Conservation (phyloP, 306 rosid species). For the Mimosa bimucronata region DNA sequence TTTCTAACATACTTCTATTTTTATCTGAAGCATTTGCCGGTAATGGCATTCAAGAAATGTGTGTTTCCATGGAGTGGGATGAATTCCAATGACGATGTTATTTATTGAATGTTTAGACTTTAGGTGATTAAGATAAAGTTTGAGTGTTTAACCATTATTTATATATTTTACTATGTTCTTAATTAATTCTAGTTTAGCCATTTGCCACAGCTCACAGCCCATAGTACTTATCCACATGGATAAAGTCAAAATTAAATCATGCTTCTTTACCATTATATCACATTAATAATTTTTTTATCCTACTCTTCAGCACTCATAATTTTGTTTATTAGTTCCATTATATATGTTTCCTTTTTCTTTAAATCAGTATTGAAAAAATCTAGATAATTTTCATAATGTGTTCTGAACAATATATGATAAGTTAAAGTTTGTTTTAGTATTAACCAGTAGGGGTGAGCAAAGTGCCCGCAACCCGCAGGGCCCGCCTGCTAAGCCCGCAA, state of each 20-base stretch:
- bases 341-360: background rate
- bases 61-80: background rate
- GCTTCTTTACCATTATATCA: background rate
- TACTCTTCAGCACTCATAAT: background rate
- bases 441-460: too few relatives aligned
- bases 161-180: background rate
- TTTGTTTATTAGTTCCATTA: background rate
- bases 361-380: too few relatives aligned
- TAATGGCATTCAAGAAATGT: background rate
- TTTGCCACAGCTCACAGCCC: background rate
- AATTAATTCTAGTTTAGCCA: background rate
- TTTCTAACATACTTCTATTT: too few relatives aligned
- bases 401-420: too few relatives aligned
- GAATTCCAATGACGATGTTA: conserved; percentile 10
- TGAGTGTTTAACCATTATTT: background rate
- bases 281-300: background rate
- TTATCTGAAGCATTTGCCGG: background rate
- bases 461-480: too few relatives aligned
- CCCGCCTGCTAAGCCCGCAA: too few relatives aligned
- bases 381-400: too few relatives aligned
- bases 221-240: conserved; percentile 13
- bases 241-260: conserved; percentile 18
- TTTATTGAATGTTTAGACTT: background rate
- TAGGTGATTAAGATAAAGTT: conserved; percentile 11
- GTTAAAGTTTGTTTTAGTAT: too few relatives aligned